Conservation (phyloP, 2,329 filamentous ascomycete genomes). For the Geosmithia putterillii region DNA sequence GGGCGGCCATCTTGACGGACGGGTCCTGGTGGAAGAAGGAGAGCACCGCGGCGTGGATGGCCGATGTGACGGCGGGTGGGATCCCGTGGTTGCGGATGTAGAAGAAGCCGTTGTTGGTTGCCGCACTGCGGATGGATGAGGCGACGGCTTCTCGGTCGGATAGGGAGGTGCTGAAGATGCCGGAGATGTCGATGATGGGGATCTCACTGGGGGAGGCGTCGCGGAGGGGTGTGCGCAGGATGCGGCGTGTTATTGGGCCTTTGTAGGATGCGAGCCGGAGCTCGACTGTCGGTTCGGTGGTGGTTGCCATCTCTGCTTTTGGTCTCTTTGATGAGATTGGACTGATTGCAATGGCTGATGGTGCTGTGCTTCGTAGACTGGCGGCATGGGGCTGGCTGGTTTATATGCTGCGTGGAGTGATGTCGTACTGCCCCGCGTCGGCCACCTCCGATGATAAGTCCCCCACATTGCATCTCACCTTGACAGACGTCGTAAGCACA, state of each 20-base stretch:
- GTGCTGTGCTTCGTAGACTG: no score
- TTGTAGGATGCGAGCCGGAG: constrained; percentile 22
- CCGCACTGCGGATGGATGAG: constrained; percentile 26
- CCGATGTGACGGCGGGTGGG: constrained; percentile 12
- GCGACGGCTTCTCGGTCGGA: constrained; percentile 25
- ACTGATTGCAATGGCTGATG: no score
- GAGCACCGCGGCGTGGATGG: constrained; percentile 19
- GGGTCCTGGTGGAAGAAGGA: constrained; percentile 35
- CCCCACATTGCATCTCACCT: no score
- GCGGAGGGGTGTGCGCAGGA: constrained; percentile 21
- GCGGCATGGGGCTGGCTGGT: no score
- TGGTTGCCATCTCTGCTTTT: background rate
- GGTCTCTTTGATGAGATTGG: no score
- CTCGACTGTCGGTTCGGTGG: constrained; percentile 8
- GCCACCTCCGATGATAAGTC: no score
- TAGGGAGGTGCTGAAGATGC: constrained; percentile 21
- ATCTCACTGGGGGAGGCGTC: constrained; percentile 29
- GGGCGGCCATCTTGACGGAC: constrained; percentile 26
- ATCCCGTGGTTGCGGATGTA: constrained; percentile 40
- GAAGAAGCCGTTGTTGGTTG: constrained; percentile 41
- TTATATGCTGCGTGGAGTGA: no score
- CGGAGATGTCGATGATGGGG: constrained; percentile 38
- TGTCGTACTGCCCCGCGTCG: no score
- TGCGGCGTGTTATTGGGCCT: constrained; percentile 21
- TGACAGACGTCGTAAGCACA: no score